Base-by-base conservation (phyloP, 805 yeast genomes). In the Kurtzmaniella cleridarum region DNA sequence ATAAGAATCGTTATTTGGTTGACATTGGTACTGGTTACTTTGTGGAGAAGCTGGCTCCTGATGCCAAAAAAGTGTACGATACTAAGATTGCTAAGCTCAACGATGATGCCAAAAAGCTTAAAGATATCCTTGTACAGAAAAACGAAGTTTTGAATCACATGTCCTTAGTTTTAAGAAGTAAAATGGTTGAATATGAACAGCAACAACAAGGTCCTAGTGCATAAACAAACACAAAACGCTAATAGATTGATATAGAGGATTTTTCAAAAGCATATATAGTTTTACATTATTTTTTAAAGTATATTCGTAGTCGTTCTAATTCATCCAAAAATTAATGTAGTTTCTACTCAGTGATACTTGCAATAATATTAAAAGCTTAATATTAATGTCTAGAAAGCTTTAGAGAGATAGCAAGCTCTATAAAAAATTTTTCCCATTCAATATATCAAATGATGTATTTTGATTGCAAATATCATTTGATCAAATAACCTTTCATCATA, bases 1-100 rank as follows among this genome's bases (percentile, higher is more conserved):
- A 83, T 41, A 73, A 73, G 37, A 74, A 81, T 43, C 79, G 74
- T 42, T 93, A 83, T 51, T 69, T 93, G 57, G 96, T 93, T 8
- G 98, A 93, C 56, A 81, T 93, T 18, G 98, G 98, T 27, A 93
- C 98, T 0, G 98, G 98, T 2, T 93, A 93, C 57, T 93, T 76
- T 56, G 90, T 89, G 13, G 96, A 88, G 55, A 93, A 93, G 61
- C 60, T 60, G 35, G 76, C 78, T 0, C 64, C 66, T 6, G 88
- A 84, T 34, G 83, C 96, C 1, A 67, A 76, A 44, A 60, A 58
- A 39, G 91, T 88, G 53, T 91, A 87, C 59, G 75, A 81, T 42
- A 72, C 68, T 41, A 88, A 93, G 60, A 77, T 89, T 41, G 65
- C 65, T 18, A 90, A 91, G 46, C 64, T 91, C 51, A 78, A 71